Evolutionary conservation across 2,329 filamentous ascomycete genomes (phyloP).

Genomic region (Ophiostoma quercus): DNA sequence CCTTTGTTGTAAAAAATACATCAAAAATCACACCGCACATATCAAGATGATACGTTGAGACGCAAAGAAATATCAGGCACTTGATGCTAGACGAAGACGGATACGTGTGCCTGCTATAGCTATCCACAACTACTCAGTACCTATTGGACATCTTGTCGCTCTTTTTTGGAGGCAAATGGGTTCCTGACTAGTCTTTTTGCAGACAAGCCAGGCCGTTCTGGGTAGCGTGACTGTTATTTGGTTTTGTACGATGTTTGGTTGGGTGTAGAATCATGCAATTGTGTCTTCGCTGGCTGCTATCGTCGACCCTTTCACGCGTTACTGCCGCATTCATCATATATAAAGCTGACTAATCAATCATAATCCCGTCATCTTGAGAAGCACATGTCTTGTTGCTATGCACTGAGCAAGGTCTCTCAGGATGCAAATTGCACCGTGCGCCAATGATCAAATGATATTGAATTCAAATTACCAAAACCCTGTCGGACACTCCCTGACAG

Average conservation of each 20-base stretch:
- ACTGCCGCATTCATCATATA: neutral
- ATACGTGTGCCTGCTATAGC: neutral
- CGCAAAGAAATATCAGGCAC: neutral
- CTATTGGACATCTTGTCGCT: neutral
- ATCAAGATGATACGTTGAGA: too few relatives aligned
- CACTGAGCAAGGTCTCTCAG: neutral
- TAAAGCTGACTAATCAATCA: neutral
- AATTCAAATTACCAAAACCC: neutral
- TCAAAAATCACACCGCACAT: too few relatives aligned
- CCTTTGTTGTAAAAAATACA: too few relatives aligned
- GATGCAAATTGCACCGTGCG: neutral
- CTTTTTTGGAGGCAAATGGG: constrained; percentile 16
- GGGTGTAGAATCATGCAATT: neutral
- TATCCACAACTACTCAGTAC: neutral
- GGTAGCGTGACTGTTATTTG: neutral
- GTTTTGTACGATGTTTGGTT: neutral
- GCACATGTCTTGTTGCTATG: neutral
- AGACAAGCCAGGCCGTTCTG: constrained; percentile 21
- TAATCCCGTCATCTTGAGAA: neutral
- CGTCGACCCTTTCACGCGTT: neutral
- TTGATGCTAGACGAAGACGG: neutral
- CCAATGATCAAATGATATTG: neutral
- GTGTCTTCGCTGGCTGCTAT: neutral
- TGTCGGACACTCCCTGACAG: neutral
- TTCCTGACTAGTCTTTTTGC: constrained; percentile 30